Conservation (phyloP, 345 rosid genomes). For the Populus pruinosa region DNA sequence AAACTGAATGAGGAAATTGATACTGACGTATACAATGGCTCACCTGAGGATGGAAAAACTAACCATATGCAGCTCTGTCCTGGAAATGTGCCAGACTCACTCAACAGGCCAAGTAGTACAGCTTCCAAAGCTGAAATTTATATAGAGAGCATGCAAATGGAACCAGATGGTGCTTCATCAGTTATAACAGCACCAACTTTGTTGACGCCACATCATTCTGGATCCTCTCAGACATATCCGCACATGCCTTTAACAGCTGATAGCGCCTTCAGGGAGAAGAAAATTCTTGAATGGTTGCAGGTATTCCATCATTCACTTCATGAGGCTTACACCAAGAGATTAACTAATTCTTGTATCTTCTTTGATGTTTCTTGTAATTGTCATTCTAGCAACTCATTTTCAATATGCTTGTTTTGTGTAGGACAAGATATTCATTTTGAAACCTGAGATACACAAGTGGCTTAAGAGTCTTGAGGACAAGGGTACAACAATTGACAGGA, state of each 20-base stretch:
- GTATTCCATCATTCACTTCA: slow-evolving; percentile 26
- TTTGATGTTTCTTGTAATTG: neutral
- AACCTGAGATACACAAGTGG: slow-evolving; percentile 77
- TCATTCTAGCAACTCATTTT: neutral
- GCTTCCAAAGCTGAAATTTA: slow-evolving; percentile 33
- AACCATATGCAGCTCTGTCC: slow-evolving; percentile 26
- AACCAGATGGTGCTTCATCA: slow-evolving; percentile 34
- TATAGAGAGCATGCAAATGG: slow-evolving; percentile 22
- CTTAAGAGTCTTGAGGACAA: slow-evolving; percentile 79
- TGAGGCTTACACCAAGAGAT: slow-evolving; percentile 9
- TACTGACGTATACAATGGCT: slow-evolving; percentile 34
- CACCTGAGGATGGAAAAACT: slow-evolving; percentile 29
- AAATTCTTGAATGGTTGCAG: slow-evolving; percentile 70
- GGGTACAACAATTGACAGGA: slow-evolving; percentile 69
- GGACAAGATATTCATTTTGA: slow-evolving; percentile 76
- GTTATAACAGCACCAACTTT: slow-evolving; percentile 32
- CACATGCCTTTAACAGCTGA: slow-evolving; percentile 50
- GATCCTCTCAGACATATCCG: slow-evolving; percentile 33
- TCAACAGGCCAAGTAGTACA: slow-evolving; percentile 29
- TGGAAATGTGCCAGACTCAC: slow-evolving; percentile 35
- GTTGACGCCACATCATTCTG: slow-evolving; percentile 32
- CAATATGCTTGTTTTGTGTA: slow-evolving; percentile 29
- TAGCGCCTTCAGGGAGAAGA: slow-evolving; percentile 71
- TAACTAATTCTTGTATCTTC: slow-evolving; percentile 7
- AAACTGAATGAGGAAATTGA: slow-evolving; percentile 36